Base-by-base conservation (phyloP, 2,329 filamentous ascomycete genomes). In the Fusarium sp. region DNA sequence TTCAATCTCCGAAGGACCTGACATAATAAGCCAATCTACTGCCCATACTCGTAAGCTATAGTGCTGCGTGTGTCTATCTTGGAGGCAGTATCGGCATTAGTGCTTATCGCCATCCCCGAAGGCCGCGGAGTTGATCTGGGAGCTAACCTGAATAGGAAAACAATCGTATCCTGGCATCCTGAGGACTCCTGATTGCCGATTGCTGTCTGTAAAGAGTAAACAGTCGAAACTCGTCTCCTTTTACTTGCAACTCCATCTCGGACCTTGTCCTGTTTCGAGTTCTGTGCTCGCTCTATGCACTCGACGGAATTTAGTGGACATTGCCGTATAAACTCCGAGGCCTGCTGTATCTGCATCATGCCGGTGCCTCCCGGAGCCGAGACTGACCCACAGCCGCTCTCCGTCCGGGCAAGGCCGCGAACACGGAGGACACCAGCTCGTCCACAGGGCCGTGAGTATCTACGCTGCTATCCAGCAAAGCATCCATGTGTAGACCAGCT, bases 111-210 rank as follows among this genome's bases (percentile, higher is more conserved):
- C 33, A 49, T 19, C 6, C 6, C 25, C 25, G 21, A 42, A 19
- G 25, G 43, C 17, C 7, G 31, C 19, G 21, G 37, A 19, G 25
- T 31, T 52, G 42, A 58, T 36, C 19, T 36, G 17, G 4, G 3
- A 4, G 32, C 54, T 53, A 66, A 39, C 58, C 60, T 21, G 9
- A 69, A 63, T 67, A 70, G 68, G 68, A 65, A 70, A 65, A 65
- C 60, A 70, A 67, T 70, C 68, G 2, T 43, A 41, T 49, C 49
- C 57, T 57, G 57, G 54, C 43, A 47, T 37, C 2, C 32, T 11
- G 25, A 13, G 10, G 9, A 36, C 45, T 19, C 19, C 19, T 19
- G 19, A 19, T 19, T 19, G 19, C 10, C 31, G 42, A 66, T 55
- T 58, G 47, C 21, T 65, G 47, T 46, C 67, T 50, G 9, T 23